Conservation (phyloP, 2,329 filamentous ascomycete genomes). For the Madurella fahalii region DNA sequence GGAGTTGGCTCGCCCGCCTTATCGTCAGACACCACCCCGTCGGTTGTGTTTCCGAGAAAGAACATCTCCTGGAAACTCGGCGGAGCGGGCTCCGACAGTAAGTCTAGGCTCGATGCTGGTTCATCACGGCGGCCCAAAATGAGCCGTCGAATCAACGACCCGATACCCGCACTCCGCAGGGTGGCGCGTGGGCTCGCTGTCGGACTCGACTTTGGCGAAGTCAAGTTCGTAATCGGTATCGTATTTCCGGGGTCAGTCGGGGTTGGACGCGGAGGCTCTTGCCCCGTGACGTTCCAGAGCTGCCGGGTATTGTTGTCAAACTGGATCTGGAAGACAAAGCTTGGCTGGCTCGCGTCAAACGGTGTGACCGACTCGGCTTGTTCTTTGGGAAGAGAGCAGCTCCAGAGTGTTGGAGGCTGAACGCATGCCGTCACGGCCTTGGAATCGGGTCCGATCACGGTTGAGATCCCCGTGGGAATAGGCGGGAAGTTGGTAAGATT, state of each 20-base stretch:
- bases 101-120: slow-evolving; percentile 25
- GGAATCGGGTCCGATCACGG: slow-evolving; percentile 67
- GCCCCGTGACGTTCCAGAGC: slow-evolving; percentile 47
- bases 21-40: slow-evolving; percentile 58
- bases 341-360: slow-evolving; percentile 65
- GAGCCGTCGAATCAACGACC: slow-evolving; percentile 12
- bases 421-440: slow-evolving; percentile 66
- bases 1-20: slow-evolving; percentile 85
- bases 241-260: slow-evolving; percentile 16
- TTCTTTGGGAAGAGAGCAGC: slow-evolving; percentile 78
- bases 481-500: slow-evolving; percentile 84
- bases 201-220: neutral
- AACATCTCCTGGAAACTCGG: slow-evolving; percentile 66
- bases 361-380: slow-evolving; percentile 61
- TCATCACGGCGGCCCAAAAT: slow-evolving; percentile 2
- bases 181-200: slow-evolving; percentile 5
- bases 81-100: slow-evolving; percentile 52
- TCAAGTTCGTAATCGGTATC: neutral
- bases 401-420: slow-evolving; percentile 72
- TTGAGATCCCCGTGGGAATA: slow-evolving; percentile 78
- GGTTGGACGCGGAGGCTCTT: slow-evolving; percentile 30
- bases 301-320: slow-evolving; percentile 57
- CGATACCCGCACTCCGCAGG: slow-evolving; percentile 7
- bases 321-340: slow-evolving; percentile 75
- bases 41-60: slow-evolving; percentile 84